Evolutionary conservation across 805 yeast species (phyloP).

Genomic region (Wickerhamomyces rabaulensis): DNA sequence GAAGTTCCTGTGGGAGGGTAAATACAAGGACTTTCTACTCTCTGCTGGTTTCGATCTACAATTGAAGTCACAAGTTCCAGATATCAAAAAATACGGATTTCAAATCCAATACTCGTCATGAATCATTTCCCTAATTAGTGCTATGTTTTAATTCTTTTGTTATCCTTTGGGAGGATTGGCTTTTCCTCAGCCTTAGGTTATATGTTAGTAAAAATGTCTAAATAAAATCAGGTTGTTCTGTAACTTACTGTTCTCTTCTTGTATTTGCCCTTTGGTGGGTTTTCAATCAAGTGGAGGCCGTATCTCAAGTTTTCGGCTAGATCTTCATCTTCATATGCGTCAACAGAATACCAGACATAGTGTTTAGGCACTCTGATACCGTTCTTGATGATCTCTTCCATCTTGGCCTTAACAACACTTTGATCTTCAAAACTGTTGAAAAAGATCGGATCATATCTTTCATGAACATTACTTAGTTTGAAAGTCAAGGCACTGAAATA

Average conservation of each 20-base stretch:
- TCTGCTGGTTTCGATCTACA: constrained; percentile 64
- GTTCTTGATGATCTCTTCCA: constrained; percentile 53
- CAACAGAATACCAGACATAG: constrained; percentile 80
- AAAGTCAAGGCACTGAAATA: constrained; percentile 60
- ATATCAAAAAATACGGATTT: constrained; percentile 48
- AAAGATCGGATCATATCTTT: constrained; percentile 57
- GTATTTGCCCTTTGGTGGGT: constrained; percentile 32
- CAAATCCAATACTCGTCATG: constrained; percentile 58
- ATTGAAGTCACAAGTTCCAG: constrained; percentile 40
- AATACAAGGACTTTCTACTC: constrained; percentile 70
- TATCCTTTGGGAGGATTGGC: constrained; percentile 9
- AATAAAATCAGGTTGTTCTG: too few species aligned
- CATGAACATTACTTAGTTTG: constrained; percentile 59
- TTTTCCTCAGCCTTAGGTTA: constrained; percentile 8
- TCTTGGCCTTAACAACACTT: constrained; percentile 50
- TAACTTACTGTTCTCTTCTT: constrained; percentile 21
- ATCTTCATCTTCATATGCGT: constrained; percentile 63
- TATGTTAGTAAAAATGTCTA: constrained; percentile 2
- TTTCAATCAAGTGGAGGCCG: constrained; percentile 51
- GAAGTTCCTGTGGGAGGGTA: constrained; percentile 82
- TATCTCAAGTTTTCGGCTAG: constrained; percentile 60
- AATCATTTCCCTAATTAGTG: neutral
- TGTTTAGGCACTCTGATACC: constrained; percentile 60
- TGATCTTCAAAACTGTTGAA: constrained; percentile 57
- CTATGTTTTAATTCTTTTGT: constrained; percentile 6